Base-by-base conservation (phyloP, 352 stramenopile genomes). In the Pythium phragmitis region DNA sequence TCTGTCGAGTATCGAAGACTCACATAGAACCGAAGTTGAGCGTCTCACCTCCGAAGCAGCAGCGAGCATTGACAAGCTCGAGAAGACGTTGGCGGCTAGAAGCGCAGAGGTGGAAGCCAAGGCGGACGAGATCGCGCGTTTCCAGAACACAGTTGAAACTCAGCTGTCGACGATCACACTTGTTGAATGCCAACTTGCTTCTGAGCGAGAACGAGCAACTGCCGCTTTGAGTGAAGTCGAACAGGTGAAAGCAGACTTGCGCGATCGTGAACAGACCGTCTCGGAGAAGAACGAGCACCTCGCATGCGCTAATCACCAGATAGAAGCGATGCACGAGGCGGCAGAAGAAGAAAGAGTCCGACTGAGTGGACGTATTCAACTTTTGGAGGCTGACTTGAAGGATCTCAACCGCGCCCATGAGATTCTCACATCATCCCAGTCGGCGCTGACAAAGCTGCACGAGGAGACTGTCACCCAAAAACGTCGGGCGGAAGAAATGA, bases 351-450 rank as follows among this genome's bases (percentile, higher is more conserved):
- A 64, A 2, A 16, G 19, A 23, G 53, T 68, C 12, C 43, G 46
- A 45, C 28, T 68, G 12, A 68, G 61, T 39, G 61, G 61, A 7
- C 61, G 47, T 0, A 62, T 68, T 30, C 61, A 63, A 43, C 53
- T 68, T 16, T 19, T 68, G 7, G 61, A 63, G 8, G 54, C 61
- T 23, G 54, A 63, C n/a, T 36, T 68, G 36, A 60, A 33, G 16
- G 61, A 68, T 63, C 23, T 68, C 36, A 42, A 21, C 26, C 55
- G 61, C 21, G 46, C 61, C 8, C 54, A 68, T 34, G 54, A 59
- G 4, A 34, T 68, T 13, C 47, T 68, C 12, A 53, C 26, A 16
- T 52, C 61, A 6, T 63, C 61, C 0, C 52, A 68, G 21, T 14
- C 54, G 1, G 45, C 53, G 17, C 28, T 68, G 26, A 53, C 45